Base-by-base conservation (phyloP, 2,329 filamentous ascomycete species). In the Moelleriella libera region DNA sequence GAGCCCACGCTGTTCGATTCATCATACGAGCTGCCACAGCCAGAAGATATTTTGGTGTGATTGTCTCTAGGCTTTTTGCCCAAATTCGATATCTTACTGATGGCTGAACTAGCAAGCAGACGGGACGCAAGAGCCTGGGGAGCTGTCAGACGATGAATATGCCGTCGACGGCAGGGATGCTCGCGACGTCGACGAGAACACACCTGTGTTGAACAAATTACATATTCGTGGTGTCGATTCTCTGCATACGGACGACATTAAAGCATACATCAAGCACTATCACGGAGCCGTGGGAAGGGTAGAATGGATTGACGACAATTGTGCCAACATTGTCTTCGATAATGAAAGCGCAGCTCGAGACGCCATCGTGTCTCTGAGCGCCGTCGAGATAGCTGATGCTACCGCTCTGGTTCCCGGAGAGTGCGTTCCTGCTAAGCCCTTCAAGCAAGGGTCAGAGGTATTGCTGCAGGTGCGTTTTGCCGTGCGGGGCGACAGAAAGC, bases 231-330 rank as follows among this genome's bases (percentile, higher is more conserved):
- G 90, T 21, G 74, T 97, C 4, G 84, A 94, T 58, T 79, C 83
- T 42, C 70, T 97, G 60, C 86, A 83, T 32, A 88, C 88, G 30
- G 75, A 80, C 48, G 80, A 95, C 53, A 83, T 97, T 56, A 82
- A 84, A 55, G 71, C 75, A 50, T 96, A 88, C 57, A 78, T 87
- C 7, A 66, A 71, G 44, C 74, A 85, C 52, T 77, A 92, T 62
- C 88, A 76, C 57, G 67, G 72, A 37, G 61, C 64, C 11, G 70
- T 81, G 48, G 69, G 76, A 48, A 74, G 77, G 51, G 72, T 96
- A 52, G 88, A 97, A 67, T 98, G 92, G 92, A 88, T 98, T 54
- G 87, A 97, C 62, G 92, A 98, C 63, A 82, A 79, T 6, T 90
- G 88, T 0, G 87, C 88, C 52, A 97, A 97, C 60, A 71, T 96